A percentile compares a stretch with the other conserved stretches of the same genome.
phyloP scores from a whole-genome alignment of 331 rosid genomes.

The Malus hybrid region DNA sequence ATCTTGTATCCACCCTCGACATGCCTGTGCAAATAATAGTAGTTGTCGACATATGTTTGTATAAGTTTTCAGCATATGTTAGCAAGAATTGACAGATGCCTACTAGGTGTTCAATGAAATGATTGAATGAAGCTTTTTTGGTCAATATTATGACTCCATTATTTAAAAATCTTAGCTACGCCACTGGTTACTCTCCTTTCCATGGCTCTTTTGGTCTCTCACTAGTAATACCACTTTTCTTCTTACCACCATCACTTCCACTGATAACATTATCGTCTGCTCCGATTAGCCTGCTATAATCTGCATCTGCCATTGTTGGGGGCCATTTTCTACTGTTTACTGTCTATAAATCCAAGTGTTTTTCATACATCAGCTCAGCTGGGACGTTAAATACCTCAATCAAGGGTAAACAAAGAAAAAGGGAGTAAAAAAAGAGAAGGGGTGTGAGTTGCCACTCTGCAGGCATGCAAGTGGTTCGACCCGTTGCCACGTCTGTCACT shows the following conservation, averaged over 20 bases:
- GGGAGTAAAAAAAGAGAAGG: neutral
- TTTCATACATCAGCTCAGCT: neutral
- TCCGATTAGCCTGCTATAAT: neutral
- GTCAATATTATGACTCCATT: no score
- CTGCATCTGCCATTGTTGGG: neutral
- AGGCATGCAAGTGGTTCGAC: neutral
- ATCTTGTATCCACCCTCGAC: no score
- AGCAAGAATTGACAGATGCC: no score
- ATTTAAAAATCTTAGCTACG: neutral
- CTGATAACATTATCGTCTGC: neutral
- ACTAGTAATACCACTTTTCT: neutral
- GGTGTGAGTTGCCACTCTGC: slow-evolving; percentile 15
- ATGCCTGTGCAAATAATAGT: no score
- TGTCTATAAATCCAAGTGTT: neutral
- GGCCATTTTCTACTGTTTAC: neutral
- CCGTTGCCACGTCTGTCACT: slow-evolving; percentile 2
- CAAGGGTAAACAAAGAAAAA: neutral
- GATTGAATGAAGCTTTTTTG: rapidly evolving
- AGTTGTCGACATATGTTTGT: no score
- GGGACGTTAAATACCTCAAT: no score
- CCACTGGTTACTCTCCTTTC: slow-evolving; percentile 43
- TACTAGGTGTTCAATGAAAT: no score
- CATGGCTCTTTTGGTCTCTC: slow-evolving; percentile 52
- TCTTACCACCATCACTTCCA: neutral
- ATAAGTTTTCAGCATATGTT: no score